Evolutionary conservation across 352 stramenopile species (phyloP), one percentile per base, ranked within the genome.

Genomic region (Peronospora belbahrii): DNA sequence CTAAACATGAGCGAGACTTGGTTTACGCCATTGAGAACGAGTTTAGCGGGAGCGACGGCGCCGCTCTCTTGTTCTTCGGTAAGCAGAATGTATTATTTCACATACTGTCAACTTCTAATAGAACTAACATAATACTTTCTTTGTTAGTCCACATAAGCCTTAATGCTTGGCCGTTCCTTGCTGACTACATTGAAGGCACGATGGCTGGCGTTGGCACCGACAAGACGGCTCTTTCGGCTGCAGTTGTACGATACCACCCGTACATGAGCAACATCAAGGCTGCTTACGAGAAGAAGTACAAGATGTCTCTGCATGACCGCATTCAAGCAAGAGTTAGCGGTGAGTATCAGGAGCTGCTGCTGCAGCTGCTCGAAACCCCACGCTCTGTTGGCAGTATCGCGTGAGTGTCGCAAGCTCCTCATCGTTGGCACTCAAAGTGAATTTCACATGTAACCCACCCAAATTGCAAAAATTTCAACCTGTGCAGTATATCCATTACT

Each of bases 201-300:
- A 90, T n/a, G 79, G 62, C 66, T 9, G 76, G 76, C 39, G 42
- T 82, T 6, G 79, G 79, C 58, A 88, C 79, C 3, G 76, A 88
- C 48, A 70, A 85, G 56, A 72, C 62, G 20, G 72, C 69, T 36
- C 62, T 90, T 7, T 79, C 63, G 35, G 61, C 71, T 24, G 56
- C 75, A 14, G 52, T 88, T 42, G 74, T 90, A 40, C 79, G 79
- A 30, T 90, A 88, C 59, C 71, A 88, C 52, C 31, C 55, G 42
- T 80, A 80, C 52, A 55, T 88, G 33, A 20, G 44, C n/a, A 52
- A 72, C 24, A 64, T 90, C 44, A 62, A 65, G 39, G 48, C 59
- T 13, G 58, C 61, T 22, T 90, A 76, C 48, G 61, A 85, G 54
- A 55, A 62, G 24, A 72, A 74, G 43, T 81, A 86, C 63, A 61